These are phyloP conservation scores for Didymella glomerata DNA, from an alignment of 2,329 filamentous ascomycete species.

Conservation along the genomic window DNA sequence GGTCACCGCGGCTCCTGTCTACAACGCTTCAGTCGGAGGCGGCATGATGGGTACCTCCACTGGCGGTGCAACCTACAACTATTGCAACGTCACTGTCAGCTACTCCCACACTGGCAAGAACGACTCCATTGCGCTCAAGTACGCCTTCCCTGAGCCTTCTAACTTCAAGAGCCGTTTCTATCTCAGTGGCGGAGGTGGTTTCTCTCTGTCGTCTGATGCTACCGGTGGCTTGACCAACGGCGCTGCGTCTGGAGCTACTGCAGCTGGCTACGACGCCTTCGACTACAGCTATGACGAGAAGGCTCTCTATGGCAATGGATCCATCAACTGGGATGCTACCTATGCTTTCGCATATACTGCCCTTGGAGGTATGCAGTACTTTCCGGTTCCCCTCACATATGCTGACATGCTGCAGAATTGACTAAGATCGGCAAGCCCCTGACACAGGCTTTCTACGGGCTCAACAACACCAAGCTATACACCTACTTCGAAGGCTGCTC, in stretches of 20 bases:
- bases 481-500: constrained; percentile 65
- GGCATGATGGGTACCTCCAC: constrained; percentile 20
- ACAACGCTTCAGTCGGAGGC: constrained; percentile 43
- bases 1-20: constrained; percentile 49
- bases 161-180: constrained; percentile 59
- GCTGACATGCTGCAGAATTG: constrained; percentile 52
- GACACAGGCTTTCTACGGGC: constrained; percentile 52
- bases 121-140: constrained; percentile 34
- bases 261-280: constrained; percentile 62
- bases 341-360: constrained; percentile 63
- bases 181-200: constrained; percentile 59
- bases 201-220: constrained; percentile 37
- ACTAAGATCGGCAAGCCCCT: constrained; percentile 58
- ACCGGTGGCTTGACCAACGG: constrained; percentile 58
- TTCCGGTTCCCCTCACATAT: neutral
- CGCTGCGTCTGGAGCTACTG: constrained; percentile 59
- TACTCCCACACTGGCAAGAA: constrained; percentile 55
- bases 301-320: constrained; percentile 55
- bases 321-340: constrained; percentile 60
- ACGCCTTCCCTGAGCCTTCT: constrained; percentile 55
- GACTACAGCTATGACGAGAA: constrained; percentile 50
- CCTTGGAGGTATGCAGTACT: constrained; percentile 43
- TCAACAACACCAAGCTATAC: constrained; percentile 45
- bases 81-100: constrained; percentile 59
- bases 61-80: constrained; percentile 35